phyloP scores from a whole-genome alignment of 495 filamentous ascomycete genomes.

The Penicillium silybi region DNA sequence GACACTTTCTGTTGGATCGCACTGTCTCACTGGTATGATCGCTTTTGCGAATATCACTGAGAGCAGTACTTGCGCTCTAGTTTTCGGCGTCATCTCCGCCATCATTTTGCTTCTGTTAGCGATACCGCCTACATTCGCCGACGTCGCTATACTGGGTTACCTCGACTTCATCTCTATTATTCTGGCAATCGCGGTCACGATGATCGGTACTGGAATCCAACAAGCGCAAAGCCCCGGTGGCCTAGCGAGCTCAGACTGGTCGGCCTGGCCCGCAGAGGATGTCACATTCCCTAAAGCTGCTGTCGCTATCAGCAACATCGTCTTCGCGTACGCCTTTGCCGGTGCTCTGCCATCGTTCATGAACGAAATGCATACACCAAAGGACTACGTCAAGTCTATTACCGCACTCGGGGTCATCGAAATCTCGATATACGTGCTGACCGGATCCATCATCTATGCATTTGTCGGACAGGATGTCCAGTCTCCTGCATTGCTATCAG shows the following conservation, averaged over 20 bases:
- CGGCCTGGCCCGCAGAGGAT: conserved; percentile 25
- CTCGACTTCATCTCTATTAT: conserved; percentile 62
- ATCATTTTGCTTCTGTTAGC: conserved; percentile 57
- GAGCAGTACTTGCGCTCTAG: conserved; percentile 56
- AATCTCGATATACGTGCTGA: conserved; percentile 62
- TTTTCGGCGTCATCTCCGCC: conserved; percentile 58
- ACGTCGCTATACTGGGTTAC: conserved; percentile 57
- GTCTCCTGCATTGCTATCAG: conserved; percentile 64
- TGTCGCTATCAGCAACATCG: conserved; percentile 63
- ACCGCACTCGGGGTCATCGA: conserved; percentile 54
- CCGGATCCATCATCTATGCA: conserved; percentile 62
- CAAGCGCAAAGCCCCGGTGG: conserved; percentile 16
- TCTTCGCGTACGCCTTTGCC: conserved; percentile 61
- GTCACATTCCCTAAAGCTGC: conserved; percentile 35
- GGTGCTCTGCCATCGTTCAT: conserved; percentile 67
- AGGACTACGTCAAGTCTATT: conserved; percentile 59
- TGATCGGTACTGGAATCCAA: conserved; percentile 57
- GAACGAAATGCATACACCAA: conserved; percentile 67
- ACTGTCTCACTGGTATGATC: conserved; percentile 67
- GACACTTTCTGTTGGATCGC: conserved; percentile 64
- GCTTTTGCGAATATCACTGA: conserved; percentile 58
- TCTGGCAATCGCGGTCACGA: conserved; percentile 63
- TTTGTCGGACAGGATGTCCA: conserved; percentile 63
- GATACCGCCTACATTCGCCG: conserved; percentile 51
- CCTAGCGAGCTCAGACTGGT: conserved; percentile 30